Evolutionary conservation across 2,329 filamentous ascomycete species (phyloP).

Genomic region (Botryotinia convoluta): DNA sequence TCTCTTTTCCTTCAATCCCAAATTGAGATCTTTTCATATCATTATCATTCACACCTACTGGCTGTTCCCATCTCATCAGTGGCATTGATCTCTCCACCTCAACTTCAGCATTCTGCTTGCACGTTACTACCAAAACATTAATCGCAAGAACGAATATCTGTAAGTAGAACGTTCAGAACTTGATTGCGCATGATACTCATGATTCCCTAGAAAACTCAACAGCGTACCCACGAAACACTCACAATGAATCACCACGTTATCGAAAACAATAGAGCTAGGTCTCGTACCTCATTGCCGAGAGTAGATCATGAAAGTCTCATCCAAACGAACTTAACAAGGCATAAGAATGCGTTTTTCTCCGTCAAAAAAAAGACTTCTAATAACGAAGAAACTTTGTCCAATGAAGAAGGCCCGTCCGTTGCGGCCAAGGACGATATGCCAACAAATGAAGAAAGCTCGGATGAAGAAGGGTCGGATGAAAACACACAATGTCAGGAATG

Average conservation of each 20-base stretch:
- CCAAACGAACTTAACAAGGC: background rate
- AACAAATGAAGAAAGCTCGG: background rate
- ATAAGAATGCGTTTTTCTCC: background rate
- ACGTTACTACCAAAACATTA: background rate
- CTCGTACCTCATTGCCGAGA: background rate
- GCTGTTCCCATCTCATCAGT: background rate
- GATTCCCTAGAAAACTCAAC: background rate
- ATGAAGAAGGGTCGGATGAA: background rate
- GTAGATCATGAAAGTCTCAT: background rate
- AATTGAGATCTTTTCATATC: background rate
- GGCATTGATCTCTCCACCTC: background rate
- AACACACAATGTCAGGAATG: background rate
- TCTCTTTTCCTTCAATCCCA: background rate
- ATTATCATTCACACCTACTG: background rate
- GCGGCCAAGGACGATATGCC: too few relatives aligned
- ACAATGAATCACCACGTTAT: background rate
- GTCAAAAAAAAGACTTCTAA: background rate
- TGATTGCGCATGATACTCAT: background rate
- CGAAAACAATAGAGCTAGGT: background rate
- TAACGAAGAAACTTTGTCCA: background rate
- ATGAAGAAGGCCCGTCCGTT: background rate
- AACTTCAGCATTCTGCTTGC: background rate
- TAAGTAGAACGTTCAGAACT: background rate
- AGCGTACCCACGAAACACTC: background rate
- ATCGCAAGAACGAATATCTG: background rate